Evolutionary conservation across 202 grass and related monocot species (phyloP).

Genomic region (Setaria viridis): DNA sequence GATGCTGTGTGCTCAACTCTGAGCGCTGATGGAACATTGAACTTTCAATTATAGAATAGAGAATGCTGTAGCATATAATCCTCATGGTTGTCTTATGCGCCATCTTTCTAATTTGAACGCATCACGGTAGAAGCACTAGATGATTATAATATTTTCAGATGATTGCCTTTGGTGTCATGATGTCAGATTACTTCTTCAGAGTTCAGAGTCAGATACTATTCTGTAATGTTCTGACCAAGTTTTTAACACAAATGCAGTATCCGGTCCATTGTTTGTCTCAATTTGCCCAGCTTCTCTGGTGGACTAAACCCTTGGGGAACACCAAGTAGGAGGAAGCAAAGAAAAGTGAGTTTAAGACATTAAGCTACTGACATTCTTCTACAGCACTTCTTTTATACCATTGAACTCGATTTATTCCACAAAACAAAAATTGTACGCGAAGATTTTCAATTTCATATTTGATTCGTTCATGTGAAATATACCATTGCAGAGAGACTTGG

Average conservation of each 20-base stretch:
- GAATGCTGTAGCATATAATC: constrained; percentile 4
- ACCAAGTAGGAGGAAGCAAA: constrained; percentile 84
- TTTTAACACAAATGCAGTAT: constrained; percentile 64
- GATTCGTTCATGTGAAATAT: constrained; percentile 7
- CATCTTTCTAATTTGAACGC: constrained; percentile 3
- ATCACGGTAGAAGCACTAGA: not conserved
- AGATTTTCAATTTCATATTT: not conserved
- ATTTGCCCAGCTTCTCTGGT: constrained; percentile 97
- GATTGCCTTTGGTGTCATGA: constrained; percentile 18
- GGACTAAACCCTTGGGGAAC: constrained; percentile 98
- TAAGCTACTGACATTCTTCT: not conserved
- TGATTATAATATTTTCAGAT: not conserved
- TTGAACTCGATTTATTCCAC: constrained; percentile 11
- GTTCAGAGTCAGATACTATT: not conserved
- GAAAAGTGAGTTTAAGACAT: constrained; percentile 70
- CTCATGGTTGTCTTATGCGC: constrained; percentile 7
- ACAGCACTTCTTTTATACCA: not conserved
- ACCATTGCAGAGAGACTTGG: constrained; percentile 80
- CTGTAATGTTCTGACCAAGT: constrained; percentile 38
- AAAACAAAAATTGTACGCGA: not conserved
- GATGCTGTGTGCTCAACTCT: constrained; percentile 21
- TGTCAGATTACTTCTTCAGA: constrained; percentile 28
- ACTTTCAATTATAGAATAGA: constrained; percentile 32
- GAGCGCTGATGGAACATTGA: constrained; percentile 6
- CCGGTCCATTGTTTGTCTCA: constrained; percentile 90